These are phyloP conservation scores for Coprinellus micaceus DNA, from an alignment of 768 basidiomycete genomes.

Conservation along the genomic window DNA sequence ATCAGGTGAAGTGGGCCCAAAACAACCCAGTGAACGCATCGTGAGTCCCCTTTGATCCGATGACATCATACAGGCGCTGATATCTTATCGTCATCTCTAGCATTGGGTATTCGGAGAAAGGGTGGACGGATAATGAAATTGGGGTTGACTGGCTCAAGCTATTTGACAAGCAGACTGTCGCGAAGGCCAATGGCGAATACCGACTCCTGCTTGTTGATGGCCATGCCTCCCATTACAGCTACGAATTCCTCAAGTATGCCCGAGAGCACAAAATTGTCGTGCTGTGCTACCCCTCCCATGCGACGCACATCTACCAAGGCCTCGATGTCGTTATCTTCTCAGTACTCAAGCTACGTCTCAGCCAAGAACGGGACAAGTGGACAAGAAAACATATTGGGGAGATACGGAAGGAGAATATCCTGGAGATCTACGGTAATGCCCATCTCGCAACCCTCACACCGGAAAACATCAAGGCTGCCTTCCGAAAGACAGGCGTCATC, in stretches of 20 bases:
- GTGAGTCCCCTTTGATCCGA: slow-evolving; percentile 22
- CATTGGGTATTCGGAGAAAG: slow-evolving; percentile 30
- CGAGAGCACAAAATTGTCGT: slow-evolving; percentile 33
- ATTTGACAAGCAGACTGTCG: slow-evolving; percentile 36
- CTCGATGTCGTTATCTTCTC: slow-evolving; percentile 40
- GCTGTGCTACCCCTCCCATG: slow-evolving; percentile 43
- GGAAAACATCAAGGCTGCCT: slow-evolving; percentile 27
- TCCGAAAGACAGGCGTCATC: slow-evolving; percentile 30
- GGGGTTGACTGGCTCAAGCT: slow-evolving; percentile 34
- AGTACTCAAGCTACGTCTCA: slow-evolving; percentile 25
- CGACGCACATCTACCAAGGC: slow-evolving; percentile 42
- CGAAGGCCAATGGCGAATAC: slow-evolving; percentile 26
- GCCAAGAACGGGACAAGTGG: slow-evolving; percentile 18
- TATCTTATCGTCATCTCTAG: slow-evolving; percentile 16
- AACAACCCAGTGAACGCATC: slow-evolving; percentile 38
- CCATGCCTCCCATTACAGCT: slow-evolving; percentile 41
- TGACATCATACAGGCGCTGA: slow-evolving; percentile 5
- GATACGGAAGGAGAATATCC: slow-evolving; percentile 18
- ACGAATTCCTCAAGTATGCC: slow-evolving; percentile 36
- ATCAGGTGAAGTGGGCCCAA: slow-evolving; percentile 33
- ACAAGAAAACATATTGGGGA: background rate
- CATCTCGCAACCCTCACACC: slow-evolving; percentile 23
- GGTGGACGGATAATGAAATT: slow-evolving; percentile 37
- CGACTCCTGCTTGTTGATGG: slow-evolving; percentile 42
- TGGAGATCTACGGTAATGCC: slow-evolving; percentile 27